A percentile compares a stretch with the other conserved stretches of the same genome.
phyloP scores from a whole-genome alignment of 352 stramenopile genomes.

The Aphanomyces astaci region DNA sequence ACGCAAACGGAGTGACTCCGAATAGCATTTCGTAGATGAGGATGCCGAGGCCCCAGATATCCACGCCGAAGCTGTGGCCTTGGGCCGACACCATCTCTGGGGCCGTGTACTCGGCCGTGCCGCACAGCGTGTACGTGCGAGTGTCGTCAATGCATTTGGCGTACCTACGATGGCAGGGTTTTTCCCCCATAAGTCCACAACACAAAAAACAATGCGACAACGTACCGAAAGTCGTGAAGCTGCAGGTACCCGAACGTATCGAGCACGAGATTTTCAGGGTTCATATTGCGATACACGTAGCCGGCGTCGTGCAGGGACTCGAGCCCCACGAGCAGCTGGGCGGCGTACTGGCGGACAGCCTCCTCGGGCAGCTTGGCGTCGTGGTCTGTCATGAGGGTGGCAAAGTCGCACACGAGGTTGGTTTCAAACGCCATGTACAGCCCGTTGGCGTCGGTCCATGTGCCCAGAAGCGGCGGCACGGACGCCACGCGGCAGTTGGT shows the following conservation, averaged over 20 bases:
- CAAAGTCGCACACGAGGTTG: conserved; percentile 57
- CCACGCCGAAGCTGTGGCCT: conserved; percentile 63
- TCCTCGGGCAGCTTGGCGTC: conserved; percentile 46
- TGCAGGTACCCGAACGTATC: conserved; percentile 74
- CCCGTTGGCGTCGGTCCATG: conserved; percentile 69
- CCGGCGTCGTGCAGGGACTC: conserved; percentile 75
- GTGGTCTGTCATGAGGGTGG: conserved; percentile 49
- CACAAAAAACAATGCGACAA: conserved; percentile 5
- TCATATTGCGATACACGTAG: conserved; percentile 78
- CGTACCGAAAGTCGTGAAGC: conserved; percentile 74
- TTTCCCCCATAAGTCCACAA: not conserved
- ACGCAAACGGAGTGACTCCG: conserved; percentile 75
- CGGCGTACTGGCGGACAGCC: conserved; percentile 48
- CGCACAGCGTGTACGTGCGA: conserved; percentile 82
- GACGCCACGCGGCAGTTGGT: conserved; percentile 62
- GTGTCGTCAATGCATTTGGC: conserved; percentile 40
- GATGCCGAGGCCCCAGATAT: conserved; percentile 81
- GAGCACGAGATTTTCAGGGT: conserved; percentile 77
- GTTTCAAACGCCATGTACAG: conserved; percentile 76
- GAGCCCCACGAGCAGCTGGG: conserved; percentile 71
- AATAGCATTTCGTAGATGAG: conserved; percentile 83
- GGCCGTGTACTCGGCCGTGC: conserved; percentile 84
- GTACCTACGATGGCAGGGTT: conserved; percentile 2
- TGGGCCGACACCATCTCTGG: conserved; percentile 82
- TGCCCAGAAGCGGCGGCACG: conserved; percentile 61